Evolutionary conservation across 2,329 filamentous ascomycete genomes (phyloP).

Genomic region (Fusarium sp.): DNA sequence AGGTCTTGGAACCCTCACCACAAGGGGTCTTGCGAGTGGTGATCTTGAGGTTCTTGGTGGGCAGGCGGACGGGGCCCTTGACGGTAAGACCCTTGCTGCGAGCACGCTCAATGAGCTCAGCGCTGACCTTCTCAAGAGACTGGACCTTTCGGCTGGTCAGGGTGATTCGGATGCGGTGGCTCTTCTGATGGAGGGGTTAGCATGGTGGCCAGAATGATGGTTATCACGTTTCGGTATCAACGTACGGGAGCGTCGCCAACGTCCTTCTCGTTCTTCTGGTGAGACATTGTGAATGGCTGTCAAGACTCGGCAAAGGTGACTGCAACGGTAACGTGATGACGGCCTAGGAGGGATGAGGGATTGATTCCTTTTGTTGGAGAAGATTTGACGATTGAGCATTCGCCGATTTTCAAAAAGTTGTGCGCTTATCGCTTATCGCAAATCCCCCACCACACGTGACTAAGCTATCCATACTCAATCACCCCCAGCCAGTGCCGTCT

Average conservation of each 20-base stretch:
- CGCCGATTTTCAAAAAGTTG: conserved; percentile 31
- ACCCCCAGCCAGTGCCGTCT: too few relatives aligned
- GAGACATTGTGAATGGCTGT: conserved; percentile 82
- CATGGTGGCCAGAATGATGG: conserved; percentile 3
- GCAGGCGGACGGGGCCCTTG: conserved; percentile 97
- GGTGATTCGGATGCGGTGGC: conserved; percentile 98
- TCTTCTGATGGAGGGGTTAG: conserved; percentile 67
- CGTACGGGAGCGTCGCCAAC: conserved; percentile 86
- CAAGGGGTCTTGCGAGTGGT: conserved; percentile 98
- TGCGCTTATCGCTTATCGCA: conserved; percentile 34
- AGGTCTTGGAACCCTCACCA: conserved; percentile 99
- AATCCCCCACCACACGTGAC: conserved; percentile 18
- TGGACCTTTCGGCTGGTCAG: conserved; percentile 93
- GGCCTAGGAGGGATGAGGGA: conserved; percentile 48
- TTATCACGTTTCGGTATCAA: conserved; percentile 41
- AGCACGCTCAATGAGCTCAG: conserved; percentile 97
- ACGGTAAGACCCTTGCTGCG: conserved; percentile 98
- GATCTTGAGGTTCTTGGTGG: conserved; percentile 96
- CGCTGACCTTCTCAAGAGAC: conserved; percentile 97
- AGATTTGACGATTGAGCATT: conserved; percentile 27
- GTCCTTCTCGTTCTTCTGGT: conserved; percentile 95
- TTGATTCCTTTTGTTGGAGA: conserved; percentile 34
- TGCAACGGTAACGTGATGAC: conserved; percentile 81
- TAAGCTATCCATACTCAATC: background rate
- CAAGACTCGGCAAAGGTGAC: conserved; percentile 78